A percentile compares a stretch with the other conserved stretches of the same genome.
Conservation (phyloP, 805 yeast genomes). For the Pichia paraexigua region DNA sequence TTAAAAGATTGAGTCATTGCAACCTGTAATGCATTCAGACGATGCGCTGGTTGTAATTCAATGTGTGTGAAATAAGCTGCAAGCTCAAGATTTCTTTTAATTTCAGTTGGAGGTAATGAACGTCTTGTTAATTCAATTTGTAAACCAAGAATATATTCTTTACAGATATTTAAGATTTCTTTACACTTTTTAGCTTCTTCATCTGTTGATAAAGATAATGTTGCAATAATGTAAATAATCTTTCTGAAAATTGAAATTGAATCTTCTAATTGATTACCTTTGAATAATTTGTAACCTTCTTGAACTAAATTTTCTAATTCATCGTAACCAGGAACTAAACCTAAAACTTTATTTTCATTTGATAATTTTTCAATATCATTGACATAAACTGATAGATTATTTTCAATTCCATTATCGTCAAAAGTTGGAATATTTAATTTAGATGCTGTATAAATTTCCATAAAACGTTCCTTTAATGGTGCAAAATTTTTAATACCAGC, state of each 20-base stretch:
- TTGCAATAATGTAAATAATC: slow-evolving; percentile 66
- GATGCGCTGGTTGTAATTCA: slow-evolving; percentile 73
- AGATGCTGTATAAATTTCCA: slow-evolving; percentile 75
- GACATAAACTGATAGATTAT: slow-evolving; percentile 55
- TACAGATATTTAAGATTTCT: slow-evolving; percentile 64
- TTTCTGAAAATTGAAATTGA: slow-evolving; percentile 77
- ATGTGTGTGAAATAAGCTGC: slow-evolving; percentile 94
- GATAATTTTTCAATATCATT: slow-evolving; percentile 59
- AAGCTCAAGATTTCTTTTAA: slow-evolving; percentile 83
- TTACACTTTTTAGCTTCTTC: slow-evolving; percentile 72
- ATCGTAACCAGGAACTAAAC: slow-evolving; percentile 70
- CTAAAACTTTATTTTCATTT: slow-evolving; percentile 41
- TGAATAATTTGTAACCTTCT: slow-evolving; percentile 76
- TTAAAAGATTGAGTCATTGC: slow-evolving; percentile 93
- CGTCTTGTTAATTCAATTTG: slow-evolving; percentile 90
- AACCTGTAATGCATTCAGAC: slow-evolving; percentile 81
- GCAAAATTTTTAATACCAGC: slow-evolving; percentile 80
- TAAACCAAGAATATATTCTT: slow-evolving; percentile 86
- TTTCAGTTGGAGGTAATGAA: slow-evolving; percentile 56
- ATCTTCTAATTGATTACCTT: slow-evolving; percentile 71
- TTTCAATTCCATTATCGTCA: slow-evolving; percentile 49
- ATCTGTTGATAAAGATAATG: slow-evolving; percentile 60
- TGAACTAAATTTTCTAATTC: slow-evolving; percentile 51
- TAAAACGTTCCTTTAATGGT: slow-evolving; percentile 75
- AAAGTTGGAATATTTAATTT: slow-evolving; percentile 69